Evolutionary conservation across 1,284 basidiomycete genomes (phyloP).

Genomic region (Marasmius oreades): DNA sequence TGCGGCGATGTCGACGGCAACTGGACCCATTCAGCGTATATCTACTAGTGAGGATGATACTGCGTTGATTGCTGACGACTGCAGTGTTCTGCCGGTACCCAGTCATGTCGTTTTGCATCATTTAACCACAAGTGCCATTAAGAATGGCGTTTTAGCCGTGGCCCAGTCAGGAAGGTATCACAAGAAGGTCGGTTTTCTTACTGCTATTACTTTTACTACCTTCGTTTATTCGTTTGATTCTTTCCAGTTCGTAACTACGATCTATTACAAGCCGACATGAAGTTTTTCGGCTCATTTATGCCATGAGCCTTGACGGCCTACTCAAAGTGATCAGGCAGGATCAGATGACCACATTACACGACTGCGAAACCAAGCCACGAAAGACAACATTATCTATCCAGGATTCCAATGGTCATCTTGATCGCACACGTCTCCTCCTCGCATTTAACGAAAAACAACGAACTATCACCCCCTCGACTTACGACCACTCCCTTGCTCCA

Average conservation of each 20-base stretch:
- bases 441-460: too few relatives aligned
- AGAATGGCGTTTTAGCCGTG: slow-evolving; percentile 91
- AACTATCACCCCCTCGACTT: too few relatives aligned
- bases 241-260: slow-evolving; percentile 50
- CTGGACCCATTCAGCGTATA: neutral
- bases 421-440: too few relatives aligned
- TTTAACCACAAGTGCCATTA: slow-evolving; percentile 93
- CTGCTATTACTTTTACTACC: neutral
- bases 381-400: too few relatives aligned
- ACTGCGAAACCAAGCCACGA: too few relatives aligned
- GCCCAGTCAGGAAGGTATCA: slow-evolving; percentile 92
- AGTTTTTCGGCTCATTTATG: neutral
- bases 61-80: slow-evolving; percentile 72
- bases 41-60: neutral
- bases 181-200: slow-evolving; percentile 68
- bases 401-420: too few relatives aligned
- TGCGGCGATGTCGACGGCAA: neutral
- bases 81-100: slow-evolving; percentile 82
- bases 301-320: too few relatives aligned
- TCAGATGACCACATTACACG: too few relatives aligned
- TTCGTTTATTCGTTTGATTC: neutral
- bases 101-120: slow-evolving; percentile 96
- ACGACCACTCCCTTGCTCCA: too few relatives aligned
- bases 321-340: too few relatives aligned
- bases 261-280: slow-evolving; percentile 54